phyloP scores from a whole-genome alignment of 192 early-diverging fungal species.

The Lobosporangium transversale region DNA sequence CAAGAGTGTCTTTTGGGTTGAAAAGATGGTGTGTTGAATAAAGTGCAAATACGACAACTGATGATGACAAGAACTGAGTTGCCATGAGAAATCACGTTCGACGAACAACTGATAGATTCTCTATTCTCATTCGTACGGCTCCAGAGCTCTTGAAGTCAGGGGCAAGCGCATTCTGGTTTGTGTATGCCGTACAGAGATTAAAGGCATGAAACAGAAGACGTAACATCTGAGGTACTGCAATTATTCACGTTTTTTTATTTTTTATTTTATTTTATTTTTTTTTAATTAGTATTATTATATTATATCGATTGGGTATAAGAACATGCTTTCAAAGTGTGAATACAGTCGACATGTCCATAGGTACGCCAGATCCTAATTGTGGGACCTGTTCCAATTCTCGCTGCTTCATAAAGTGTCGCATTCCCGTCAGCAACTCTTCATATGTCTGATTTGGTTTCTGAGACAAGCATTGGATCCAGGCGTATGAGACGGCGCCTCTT shows the following conservation, averaged over 20 bases:
- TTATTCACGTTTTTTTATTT: neutral
- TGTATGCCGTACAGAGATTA: no score
- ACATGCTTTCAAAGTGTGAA: slow-evolving; percentile 22
- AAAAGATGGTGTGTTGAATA: no score
- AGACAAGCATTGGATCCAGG: slow-evolving; percentile 45
- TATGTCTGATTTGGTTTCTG: slow-evolving; percentile 42
- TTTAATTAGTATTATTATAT: neutral
- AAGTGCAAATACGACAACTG: no score
- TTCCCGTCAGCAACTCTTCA: slow-evolving; percentile 44
- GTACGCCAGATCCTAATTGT: slow-evolving; percentile 41
- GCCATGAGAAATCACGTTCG: no score
- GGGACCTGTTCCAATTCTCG: slow-evolving; percentile 48
- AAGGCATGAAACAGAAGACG: no score
- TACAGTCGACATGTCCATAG: slow-evolving; percentile 46
- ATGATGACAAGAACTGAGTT: no score
- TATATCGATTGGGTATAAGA: neutral
- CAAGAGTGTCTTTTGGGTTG: no score
- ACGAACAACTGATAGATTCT: no score
- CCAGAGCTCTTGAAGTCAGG: no score
- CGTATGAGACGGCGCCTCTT: slow-evolving; percentile 41
- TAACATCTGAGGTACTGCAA: no score
- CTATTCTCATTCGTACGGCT: no score
- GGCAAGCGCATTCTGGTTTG: no score
- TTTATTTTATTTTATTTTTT: neutral
- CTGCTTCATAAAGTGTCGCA: slow-evolving; percentile 53